Base-by-base conservation (phyloP, 768 basidiomycete genomes). In the Macrolepiota albuminosa region DNA sequence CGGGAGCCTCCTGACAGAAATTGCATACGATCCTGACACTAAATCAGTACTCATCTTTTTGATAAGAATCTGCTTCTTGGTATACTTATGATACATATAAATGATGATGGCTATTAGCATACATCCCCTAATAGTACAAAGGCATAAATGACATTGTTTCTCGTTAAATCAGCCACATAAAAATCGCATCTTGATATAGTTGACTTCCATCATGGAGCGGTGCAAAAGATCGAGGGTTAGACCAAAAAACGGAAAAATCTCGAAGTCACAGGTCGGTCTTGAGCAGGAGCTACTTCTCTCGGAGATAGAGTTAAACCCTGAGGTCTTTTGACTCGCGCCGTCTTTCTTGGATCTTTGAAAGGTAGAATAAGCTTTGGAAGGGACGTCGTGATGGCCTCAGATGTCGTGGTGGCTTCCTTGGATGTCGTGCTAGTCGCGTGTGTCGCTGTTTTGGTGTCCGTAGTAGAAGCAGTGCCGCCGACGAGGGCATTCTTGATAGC, bases 401-500 rank as follows among this genome's bases (percentile, higher is more conserved):
- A 48, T 24, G 58, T 61, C 14, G 60, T 57, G 26, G 29, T 39
- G 2, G 48, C 18, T 29, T 34, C 18, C 16, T 39, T 54, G 16
- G 60, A 50, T 4, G 57, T 54, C 29, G 40, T 29, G 11, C 57
- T 49, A 10, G 40, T n/a, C 1, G 54, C 21, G 9, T 34, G 10
- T 26, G 47, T 16, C 18, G 9, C 33, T 21, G 33, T 16, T 56
- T 21, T 36, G 24, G 43, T 56, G 31, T 18, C 6, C 11, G 59
- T 45, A 7, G 70, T 53, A 1, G 63, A 52, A 29, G 58, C 54
- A 26, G 53, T 43, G 18, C 67, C 67, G n/a, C 62, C 74, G 39
- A 64, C 62, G 36, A 84, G 71, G 11, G 77, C 74, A 43, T 75
- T 72, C 69, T 85, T 84, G 57, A 84, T 78, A 21, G 74, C 78